These are phyloP conservation scores for Daldinia eschscholtzii DNA, from an alignment of 2,329 filamentous ascomycete genomes.

Conservation along the genomic window DNA sequence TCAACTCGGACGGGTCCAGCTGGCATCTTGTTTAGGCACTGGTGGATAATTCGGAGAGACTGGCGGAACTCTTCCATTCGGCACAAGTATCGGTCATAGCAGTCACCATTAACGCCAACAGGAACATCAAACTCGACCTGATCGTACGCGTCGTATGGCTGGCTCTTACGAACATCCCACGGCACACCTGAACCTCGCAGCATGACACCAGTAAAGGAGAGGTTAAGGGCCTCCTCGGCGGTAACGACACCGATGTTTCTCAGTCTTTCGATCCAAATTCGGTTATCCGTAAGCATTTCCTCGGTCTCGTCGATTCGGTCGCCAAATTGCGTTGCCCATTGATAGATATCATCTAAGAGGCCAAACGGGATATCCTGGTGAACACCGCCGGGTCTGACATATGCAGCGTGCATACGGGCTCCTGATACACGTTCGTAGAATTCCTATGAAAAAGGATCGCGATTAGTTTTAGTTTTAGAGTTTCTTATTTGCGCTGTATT, in stretches of 20 bases:
- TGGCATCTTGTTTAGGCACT: slow-evolving; percentile 99
- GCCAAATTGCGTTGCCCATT: slow-evolving; percentile 99
- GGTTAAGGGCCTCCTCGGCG: slow-evolving; percentile 94
- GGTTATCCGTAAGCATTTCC: slow-evolving; percentile 98
- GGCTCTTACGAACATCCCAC: slow-evolving; percentile 95
- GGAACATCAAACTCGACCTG: slow-evolving; percentile 98
- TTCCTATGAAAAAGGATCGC: slow-evolving; percentile 72
- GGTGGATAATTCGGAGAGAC: slow-evolving; percentile 96
- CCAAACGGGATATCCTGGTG: slow-evolving; percentile 94
- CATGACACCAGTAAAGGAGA: slow-evolving; percentile 97
- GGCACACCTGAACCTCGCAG: slow-evolving; percentile 95
- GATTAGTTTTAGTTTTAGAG: slow-evolving; percentile 19
- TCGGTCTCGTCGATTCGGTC: slow-evolving; percentile 99
- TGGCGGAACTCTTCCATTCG: slow-evolving; percentile 99
- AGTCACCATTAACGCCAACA: slow-evolving; percentile 96
- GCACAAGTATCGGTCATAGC: slow-evolving; percentile 98
- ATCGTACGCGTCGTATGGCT: slow-evolving; percentile 98
- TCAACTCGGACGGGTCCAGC: slow-evolving; percentile 93
- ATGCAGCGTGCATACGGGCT: slow-evolving; percentile 95
- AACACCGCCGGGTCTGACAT: slow-evolving; percentile 95
- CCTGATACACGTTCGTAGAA: slow-evolving; percentile 99
- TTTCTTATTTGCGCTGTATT: slow-evolving; percentile 12
- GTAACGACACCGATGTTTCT: slow-evolving; percentile 92
- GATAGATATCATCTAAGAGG: slow-evolving; percentile 98
- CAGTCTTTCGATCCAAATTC: slow-evolving; percentile 97